phyloP scores from a whole-genome alignment of 352 stramenopile species.

The Phytophthora meadii region DNA sequence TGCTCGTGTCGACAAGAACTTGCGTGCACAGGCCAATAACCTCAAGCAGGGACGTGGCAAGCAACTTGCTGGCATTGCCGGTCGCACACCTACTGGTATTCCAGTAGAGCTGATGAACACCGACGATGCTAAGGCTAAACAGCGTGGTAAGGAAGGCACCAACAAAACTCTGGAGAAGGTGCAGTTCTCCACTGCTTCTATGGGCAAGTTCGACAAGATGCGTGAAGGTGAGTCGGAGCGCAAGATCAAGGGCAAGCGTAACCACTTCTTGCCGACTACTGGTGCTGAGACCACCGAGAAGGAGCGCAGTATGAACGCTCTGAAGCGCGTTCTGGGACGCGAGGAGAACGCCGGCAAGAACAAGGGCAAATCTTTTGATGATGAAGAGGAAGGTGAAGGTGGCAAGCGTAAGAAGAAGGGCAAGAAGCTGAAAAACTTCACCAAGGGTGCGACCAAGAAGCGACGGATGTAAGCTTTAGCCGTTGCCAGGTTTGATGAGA shows the following conservation, averaged over 20 bases:
- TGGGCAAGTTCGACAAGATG: slow-evolving; percentile 96
- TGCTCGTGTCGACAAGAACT: slow-evolving; percentile 93
- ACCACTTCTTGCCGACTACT: slow-evolving; percentile 80
- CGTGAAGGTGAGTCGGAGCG: slow-evolving; percentile 91
- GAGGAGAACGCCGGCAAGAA: slow-evolving; percentile 84
- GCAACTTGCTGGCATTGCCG: slow-evolving; percentile 48
- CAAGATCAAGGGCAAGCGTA: slow-evolving; percentile 87
- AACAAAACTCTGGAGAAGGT: slow-evolving; percentile 90
- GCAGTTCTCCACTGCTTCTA: slow-evolving; percentile 93
- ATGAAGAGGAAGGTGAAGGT: slow-evolving; percentile 62
- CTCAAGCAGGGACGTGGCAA: slow-evolving; percentile 75
- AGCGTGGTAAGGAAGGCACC: slow-evolving; percentile 92
- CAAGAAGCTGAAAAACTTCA: slow-evolving; percentile 77
- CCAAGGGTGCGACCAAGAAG: slow-evolving; percentile 76
- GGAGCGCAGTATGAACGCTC: slow-evolving; percentile 79
- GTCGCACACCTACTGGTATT: slow-evolving; percentile 80
- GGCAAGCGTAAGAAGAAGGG: slow-evolving; percentile 70
- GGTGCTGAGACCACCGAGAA: slow-evolving; percentile 81
- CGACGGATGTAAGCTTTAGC: slow-evolving; percentile 52
- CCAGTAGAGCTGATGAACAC: slow-evolving; percentile 91
- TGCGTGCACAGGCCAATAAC: slow-evolving; percentile 82
- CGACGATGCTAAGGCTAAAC: slow-evolving; percentile 71
- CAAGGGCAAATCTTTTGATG: slow-evolving; percentile 62
- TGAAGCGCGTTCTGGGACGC: slow-evolving; percentile 76
- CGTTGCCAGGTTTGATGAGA: slow-evolving; percentile 8